Evolutionary conservation across 768 basidiomycete species (phyloP), one percentile per base, ranked within the genome.

Genomic region (Fomitopsis pulvina): DNA sequence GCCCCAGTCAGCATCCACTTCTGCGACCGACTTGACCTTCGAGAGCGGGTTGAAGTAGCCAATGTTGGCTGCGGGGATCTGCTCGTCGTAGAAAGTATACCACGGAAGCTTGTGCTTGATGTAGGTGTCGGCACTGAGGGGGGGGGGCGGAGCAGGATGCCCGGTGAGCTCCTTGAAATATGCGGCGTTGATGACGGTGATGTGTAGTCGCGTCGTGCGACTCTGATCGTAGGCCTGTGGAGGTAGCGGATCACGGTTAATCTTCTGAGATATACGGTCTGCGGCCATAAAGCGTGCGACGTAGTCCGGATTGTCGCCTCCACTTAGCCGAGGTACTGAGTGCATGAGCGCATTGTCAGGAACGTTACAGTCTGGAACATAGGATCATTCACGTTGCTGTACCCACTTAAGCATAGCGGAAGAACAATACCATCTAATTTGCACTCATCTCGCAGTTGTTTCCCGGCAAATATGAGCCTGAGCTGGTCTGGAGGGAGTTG

Each of bases 261-360:
- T 62, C 52, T 60, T 60, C 52, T 60, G 59, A 14, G 51, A 54
- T 29, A 62, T 60, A 14, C 47, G 18, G 9, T 57, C 59, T 42
- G 59, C 61, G 16, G 54, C 55, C 7, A 55, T 52, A 28, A 58
- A 56, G 24, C 57, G 55, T 7, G 39, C 14, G 7, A 40, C 20
- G 7, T 3, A n/a, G 16, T 25, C 25, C 6, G 41, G 20, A 24
- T 10, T 16, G 16, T 12, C 41, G 12, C 21, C 21, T 6, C 21
- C 41, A 8, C 29, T 30, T 14, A 8, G 29, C 8, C 29, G 7
- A 30, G 14, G 29, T 7, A 30, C 8, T 14, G 14, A 14, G 14
- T 30, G 14, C 7, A 30, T n/a, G n/a, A n/a, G n/a, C n/a, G n/a
- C 29, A 30, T 30, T 30, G 14, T 30, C 29, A 30, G 29, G 29